Base-by-base conservation (phyloP, 2,329 filamentous ascomycete genomes). In the Penicillium rolfsii region DNA sequence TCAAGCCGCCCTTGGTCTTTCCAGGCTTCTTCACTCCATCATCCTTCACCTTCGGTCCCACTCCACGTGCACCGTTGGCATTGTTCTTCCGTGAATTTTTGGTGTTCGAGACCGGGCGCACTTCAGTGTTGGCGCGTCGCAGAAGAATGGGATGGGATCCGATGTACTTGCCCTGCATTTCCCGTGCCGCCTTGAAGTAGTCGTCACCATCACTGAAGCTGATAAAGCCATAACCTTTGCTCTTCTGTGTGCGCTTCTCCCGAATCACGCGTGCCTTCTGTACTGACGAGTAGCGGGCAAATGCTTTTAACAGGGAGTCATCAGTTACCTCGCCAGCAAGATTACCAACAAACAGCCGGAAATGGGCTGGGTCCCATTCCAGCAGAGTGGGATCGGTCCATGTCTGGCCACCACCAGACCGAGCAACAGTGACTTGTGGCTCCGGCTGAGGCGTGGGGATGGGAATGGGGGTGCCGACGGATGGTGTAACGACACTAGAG, bases 101-200 rank as follows among this genome's bases (percentile, higher is more conserved):
- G 46, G 84, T 83, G 64, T 89, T 88, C n/a, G 83, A 84, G 12
- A 88, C 83, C 4, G 92, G 87, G 74, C 91, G 92, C 76, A 99
- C 92, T 76, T 98, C 93, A 5, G 94, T 97, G 68, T 89, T 96
- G 67, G 91, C 92, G 76, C 95, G 91, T 76, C 91, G 89, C 67
- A 98, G 85, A 28, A 91, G 82, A 30, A 97, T 91, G 0, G 95
- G 95, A 77, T 98, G 95, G 75, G 93, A 97, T 71, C 96, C 94
- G 74, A 99, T 98, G 79, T 99, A 99, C 80, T 99, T 98, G 70
- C 93, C 93, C 72, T 97, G 91, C 95, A 98, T 98, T 80, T 98
- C 94, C 80, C 95, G 93, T 71, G 93, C 94, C 1, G 95, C 94
- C 71, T 91, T 87, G 82, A 99, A 98, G 76, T 96, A 98, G 73